These are phyloP conservation scores for Penicillium manginii DNA, from an alignment of 495 filamentous ascomycete genomes.

Conservation along the genomic window DNA sequence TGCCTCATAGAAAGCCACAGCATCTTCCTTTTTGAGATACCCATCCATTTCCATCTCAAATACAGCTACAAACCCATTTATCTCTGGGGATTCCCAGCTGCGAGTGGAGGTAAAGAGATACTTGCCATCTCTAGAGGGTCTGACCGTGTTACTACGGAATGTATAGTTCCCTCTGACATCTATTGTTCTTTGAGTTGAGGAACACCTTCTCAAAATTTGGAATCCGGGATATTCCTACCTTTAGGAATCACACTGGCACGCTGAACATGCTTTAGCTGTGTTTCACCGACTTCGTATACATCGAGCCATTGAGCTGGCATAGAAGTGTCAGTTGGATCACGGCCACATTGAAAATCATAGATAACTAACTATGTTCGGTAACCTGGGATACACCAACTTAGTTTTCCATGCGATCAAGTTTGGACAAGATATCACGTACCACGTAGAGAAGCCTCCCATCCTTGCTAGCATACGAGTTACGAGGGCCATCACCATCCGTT, in stretches of 20 bases:
- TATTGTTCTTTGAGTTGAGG: neutral
- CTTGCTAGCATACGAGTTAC: neutral
- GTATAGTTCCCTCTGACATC: neutral
- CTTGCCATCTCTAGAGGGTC: neutral
- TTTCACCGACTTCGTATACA: neutral
- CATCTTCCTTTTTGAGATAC: neutral
- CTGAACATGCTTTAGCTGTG: neutral
- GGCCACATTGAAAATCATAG: neutral
- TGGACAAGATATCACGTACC: neutral
- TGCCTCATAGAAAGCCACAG: neutral
- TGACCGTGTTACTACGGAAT: neutral
- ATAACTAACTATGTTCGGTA: neutral
- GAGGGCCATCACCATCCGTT: neutral
- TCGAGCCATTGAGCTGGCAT: neutral
- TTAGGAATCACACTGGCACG: neutral
- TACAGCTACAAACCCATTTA: neutral
- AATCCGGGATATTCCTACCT: neutral
- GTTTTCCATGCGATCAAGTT: no score
- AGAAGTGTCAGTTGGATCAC: neutral
- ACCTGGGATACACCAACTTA: neutral
- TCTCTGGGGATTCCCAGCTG: neutral
- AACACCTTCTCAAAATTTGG: neutral
- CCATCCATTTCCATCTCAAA: neutral
- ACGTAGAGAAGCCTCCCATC: neutral
- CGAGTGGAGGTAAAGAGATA: neutral